Evolutionary conservation across 495 filamentous ascomycete genomes (phyloP), one percentile per base, ranked within the genome.

Genomic region (Penicillium ucsense): DNA sequence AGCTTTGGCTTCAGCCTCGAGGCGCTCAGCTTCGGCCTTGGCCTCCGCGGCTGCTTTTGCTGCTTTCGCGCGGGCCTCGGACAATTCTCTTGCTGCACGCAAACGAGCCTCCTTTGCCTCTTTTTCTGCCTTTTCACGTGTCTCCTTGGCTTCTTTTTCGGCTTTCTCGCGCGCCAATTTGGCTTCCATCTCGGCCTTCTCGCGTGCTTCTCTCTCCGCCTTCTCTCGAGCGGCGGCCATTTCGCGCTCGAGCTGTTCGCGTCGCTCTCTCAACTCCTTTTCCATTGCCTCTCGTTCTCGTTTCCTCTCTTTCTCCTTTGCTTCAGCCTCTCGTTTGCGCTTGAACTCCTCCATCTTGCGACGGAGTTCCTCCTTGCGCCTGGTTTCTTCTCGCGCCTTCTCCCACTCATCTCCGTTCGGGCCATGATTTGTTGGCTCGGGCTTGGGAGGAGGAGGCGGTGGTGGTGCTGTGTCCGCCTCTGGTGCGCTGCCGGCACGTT

Each of bases 341-440:
- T 81, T 84, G 46, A 75, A 81, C 33, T 83, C 82, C 39, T 86
- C 81, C 57, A 77, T 79, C 53, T 79, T 81, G 5, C 79, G 75
- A 4, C 80, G 61, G 27, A 71, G 55, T 34, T 74, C 67, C 48
- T 68, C 64, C 57, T 70, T 74, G 38, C 60, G 68, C 54, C 62
- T 66, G 45, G 82, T 80, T 52, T 90, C 86, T 59, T 89, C 84
- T 45, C 79, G 69, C 3, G 81, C 85, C 50, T 75, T 84, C 54
- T 88, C 82, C 82, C 83, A 85, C 6, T 75, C 74, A 6, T 71
- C 75, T 47, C 71, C 77, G 27, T 57, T 65, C 40, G 62, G 55
- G 31, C 47, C 63, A 31, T 49, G 47, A 11, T 48, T 48, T 10
- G 31, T 42, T 2, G 34, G 10, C 3, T 50, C 57, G 35, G 50